Evolutionary conservation across 1,284 basidiomycete genomes (phyloP).

Genomic region (Cryptococcus amylolentus): DNA sequence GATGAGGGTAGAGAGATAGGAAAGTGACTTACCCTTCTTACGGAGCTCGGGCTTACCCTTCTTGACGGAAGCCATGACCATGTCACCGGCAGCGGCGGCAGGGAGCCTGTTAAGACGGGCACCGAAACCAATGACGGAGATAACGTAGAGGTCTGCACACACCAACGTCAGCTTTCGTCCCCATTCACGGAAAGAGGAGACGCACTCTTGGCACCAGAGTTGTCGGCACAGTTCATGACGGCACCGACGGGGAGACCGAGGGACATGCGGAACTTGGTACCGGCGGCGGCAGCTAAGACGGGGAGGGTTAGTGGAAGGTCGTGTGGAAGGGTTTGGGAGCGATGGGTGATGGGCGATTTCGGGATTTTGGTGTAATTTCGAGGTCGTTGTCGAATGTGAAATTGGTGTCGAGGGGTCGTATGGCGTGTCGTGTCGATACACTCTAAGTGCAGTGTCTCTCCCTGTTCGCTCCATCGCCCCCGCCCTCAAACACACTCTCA

Average conservation of each 20-base stretch:
- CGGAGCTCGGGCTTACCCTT: constrained; percentile 99
- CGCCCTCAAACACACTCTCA: not conserved
- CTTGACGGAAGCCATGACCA: constrained; percentile 99
- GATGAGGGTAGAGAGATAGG: not conserved
- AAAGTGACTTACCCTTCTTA: constrained; percentile 79
- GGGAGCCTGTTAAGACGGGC: constrained; percentile 96
- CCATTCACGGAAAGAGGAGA: constrained; percentile 6
- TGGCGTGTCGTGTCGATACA: not conserved
- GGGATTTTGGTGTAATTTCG: not conserved
- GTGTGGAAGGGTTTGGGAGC: too few relatives aligned
- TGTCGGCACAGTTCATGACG: constrained; percentile 99
- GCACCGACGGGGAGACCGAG: constrained; percentile 94
- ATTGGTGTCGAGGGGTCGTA: not conserved
- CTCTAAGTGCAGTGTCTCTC: not conserved
- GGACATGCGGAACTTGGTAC: constrained; percentile 97
- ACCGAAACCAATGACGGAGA: constrained; percentile 69
- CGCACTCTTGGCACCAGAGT: constrained; percentile 91
- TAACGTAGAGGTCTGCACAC: constrained; percentile 50
- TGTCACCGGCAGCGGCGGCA: constrained; percentile 96
- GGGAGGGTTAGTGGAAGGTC: not conserved
- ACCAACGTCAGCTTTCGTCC: not conserved
- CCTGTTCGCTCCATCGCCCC: not conserved
- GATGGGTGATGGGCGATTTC: not conserved
- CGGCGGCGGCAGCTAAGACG: constrained; percentile 55
- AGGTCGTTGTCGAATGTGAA: constrained; percentile 1